phyloP scores from a whole-genome alignment of 2,329 filamentous ascomycete species.

The Metarhizium robertsii region DNA sequence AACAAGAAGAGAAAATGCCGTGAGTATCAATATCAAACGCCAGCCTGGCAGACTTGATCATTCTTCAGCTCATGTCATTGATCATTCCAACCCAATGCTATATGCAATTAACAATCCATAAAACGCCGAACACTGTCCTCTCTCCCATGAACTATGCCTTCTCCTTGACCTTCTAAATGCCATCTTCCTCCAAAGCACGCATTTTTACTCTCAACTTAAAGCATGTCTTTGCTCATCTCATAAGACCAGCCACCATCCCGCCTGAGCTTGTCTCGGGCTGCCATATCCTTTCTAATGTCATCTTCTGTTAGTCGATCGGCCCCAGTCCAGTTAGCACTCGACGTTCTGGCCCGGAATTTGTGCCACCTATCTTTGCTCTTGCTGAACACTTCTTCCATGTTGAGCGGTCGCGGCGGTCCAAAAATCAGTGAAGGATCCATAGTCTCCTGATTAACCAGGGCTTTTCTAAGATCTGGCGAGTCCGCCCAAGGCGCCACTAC shows the following conservation, averaged over 20 bases:
- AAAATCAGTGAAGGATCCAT: slow-evolving; percentile 82
- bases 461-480: slow-evolving; percentile 67
- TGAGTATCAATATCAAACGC: slow-evolving; percentile 1
- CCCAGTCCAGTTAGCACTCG: slow-evolving; percentile 88
- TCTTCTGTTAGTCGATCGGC: slow-evolving; percentile 78
- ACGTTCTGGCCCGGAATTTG: slow-evolving; percentile 84
- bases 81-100: slow-evolving; percentile 5
- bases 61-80: neutral
- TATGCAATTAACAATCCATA: slow-evolving; percentile 4
- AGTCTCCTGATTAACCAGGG: slow-evolving; percentile 73
- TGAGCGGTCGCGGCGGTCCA: slow-evolving; percentile 75
- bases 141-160: neutral
- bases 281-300: slow-evolving; percentile 71
- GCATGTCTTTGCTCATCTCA: slow-evolving; percentile 41
- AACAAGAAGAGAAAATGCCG: neutral
- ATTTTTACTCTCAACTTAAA: slow-evolving; percentile 16
- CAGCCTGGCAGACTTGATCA: neutral
- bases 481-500: slow-evolving; percentile 76
- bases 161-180: neutral
- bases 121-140: neutral
- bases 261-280: slow-evolving; percentile 68
- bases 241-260: slow-evolving; percentile 82
- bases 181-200: neutral
- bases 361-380: slow-evolving; percentile 78
- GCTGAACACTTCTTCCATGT: slow-evolving; percentile 94